These are phyloP conservation scores for Pythium insidiosum DNA, from an alignment of 352 stramenopile genomes.

Conservation along the genomic window DNA sequence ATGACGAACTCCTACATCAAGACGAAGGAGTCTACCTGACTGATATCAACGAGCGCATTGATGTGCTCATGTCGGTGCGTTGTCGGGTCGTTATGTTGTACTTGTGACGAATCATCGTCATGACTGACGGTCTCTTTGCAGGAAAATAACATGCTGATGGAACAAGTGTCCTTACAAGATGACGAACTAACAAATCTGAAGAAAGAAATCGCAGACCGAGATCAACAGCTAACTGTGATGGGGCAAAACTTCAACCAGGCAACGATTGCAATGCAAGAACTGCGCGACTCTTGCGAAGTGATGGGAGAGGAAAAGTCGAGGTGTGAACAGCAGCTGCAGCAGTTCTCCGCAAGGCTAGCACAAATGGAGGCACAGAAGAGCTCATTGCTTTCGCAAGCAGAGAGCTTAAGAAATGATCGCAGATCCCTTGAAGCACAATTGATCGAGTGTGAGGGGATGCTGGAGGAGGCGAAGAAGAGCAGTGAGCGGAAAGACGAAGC, in stretches of 20 bases:
- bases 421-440: slow-evolving; percentile 38
- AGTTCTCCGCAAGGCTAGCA: slow-evolving; percentile 52
- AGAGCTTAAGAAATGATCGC: slow-evolving; percentile 23
- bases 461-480: slow-evolving; percentile 55
- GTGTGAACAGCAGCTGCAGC: slow-evolving; percentile 63
- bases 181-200: slow-evolving; percentile 54
- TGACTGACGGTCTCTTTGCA: background rate
- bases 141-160: slow-evolving; percentile 80
- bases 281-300: slow-evolving; percentile 43
- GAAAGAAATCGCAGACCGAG: slow-evolving; percentile 52
- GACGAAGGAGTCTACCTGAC: slow-evolving; percentile 46
- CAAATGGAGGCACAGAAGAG: slow-evolving; percentile 61
- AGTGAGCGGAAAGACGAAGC: slow-evolving; percentile 50
- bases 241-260: slow-evolving; percentile 72
- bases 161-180: slow-evolving; percentile 74
- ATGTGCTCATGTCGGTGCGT: slow-evolving; percentile 67
- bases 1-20: slow-evolving; percentile 30
- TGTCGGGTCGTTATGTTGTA: background rate
- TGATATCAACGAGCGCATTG: slow-evolving; percentile 72
- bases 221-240: slow-evolving; percentile 66
- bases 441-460: slow-evolving; percentile 43
- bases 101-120: background rate
- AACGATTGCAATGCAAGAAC: slow-evolving; percentile 52
- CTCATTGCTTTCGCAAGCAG: slow-evolving; percentile 21
- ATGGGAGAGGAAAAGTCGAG: slow-evolving; percentile 51